Base-by-base conservation (phyloP, 352 stramenopile species). In the Pythium aquatile region DNA sequence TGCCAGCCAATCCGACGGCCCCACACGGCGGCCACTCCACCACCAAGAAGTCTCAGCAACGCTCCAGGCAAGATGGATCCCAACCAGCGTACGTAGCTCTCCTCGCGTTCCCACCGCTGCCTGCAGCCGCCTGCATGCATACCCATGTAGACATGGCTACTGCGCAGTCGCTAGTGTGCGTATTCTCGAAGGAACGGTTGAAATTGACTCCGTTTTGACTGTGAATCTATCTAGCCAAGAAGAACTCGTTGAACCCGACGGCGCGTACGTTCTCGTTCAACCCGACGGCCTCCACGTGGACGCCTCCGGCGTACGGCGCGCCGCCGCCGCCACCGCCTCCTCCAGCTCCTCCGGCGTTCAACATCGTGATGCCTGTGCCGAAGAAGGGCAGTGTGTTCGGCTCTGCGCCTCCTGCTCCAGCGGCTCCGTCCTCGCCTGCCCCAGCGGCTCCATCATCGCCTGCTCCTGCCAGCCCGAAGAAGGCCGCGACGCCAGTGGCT, bases 191-290 rank as follows among this genome's bases (percentile, higher is more conserved):
- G 6, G 17, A 30, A 58, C 17, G 10, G 16, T 32, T n/a, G 17
- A 30, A 47, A 46, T 44, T 47, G 37, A 44, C 37, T 3, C 35
- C 3, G 9, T 20, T 16, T 37, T 64, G 48, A 60, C 32, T 40
- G 35, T 28, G 35, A 47, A 53, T 46, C 44, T 56, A 53, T 46
- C 44, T 56, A 61, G 51, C 52, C 26, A 68, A 81, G 58, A 91
- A 91, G 70, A 86, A 54, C n/a, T 37, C 61, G 58, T 67, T 94
- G 47, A 92, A 85, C 68, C 73, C 80, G 20, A 61, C 66, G 30
- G 85, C 85, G 42, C 87, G 85, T 68, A 55, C 80, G 56, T 94
- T 94, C 75, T 83, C 83, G 47, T 94, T 94, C 73, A 94, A 94
- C 70, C 81, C 81, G 13, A 61, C 68, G 30, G 85, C 85, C 11